phyloP scores from a whole-genome alignment of 1,139 yeast species.

The Yamadazyma diddensiae region DNA sequence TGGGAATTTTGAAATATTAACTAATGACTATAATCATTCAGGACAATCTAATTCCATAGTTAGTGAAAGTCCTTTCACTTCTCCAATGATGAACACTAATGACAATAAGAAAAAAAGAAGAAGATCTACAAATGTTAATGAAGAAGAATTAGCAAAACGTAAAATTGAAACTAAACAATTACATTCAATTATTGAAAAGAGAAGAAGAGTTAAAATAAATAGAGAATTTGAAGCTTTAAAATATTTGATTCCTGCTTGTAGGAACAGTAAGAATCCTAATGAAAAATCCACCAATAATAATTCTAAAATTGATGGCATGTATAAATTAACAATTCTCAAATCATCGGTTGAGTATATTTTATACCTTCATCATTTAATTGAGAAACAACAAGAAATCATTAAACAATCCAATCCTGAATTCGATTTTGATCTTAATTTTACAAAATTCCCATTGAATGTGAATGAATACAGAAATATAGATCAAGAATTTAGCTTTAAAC shows the following conservation, averaged over 20 bases:
- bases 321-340: conserved; percentile 74
- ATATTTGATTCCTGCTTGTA: conserved; percentile 74
- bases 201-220: conserved; percentile 75
- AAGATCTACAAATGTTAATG: conserved; percentile 44
- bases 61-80: conserved; percentile 6
- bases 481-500: conserved; percentile 49
- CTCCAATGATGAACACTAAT: conserved; percentile 11
- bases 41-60: conserved; percentile 3
- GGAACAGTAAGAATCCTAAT: conserved; percentile 12
- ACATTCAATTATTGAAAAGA: conserved; percentile 78
- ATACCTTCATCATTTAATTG: conserved; percentile 60
- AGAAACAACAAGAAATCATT: conserved; percentile 42
- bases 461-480: conserved; percentile 59
- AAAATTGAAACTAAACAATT: conserved; percentile 59
- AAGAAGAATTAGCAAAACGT: conserved; percentile 54
- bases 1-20: conserved; percentile 41
- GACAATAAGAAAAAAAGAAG: conserved; percentile 40
- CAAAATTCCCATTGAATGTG: conserved; percentile 52
- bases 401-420: conserved; percentile 19
- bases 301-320: conserved; percentile 60
- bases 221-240: conserved; percentile 81
- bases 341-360: conserved; percentile 78
- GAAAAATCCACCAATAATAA: conserved; percentile 15
- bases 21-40: conserved; percentile 26
- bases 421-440: conserved; percentile 44